These are phyloP conservation scores for Colletotrichum sansevieriae DNA, from an alignment of 2,329 filamentous ascomycete species.

Conservation along the genomic window DNA sequence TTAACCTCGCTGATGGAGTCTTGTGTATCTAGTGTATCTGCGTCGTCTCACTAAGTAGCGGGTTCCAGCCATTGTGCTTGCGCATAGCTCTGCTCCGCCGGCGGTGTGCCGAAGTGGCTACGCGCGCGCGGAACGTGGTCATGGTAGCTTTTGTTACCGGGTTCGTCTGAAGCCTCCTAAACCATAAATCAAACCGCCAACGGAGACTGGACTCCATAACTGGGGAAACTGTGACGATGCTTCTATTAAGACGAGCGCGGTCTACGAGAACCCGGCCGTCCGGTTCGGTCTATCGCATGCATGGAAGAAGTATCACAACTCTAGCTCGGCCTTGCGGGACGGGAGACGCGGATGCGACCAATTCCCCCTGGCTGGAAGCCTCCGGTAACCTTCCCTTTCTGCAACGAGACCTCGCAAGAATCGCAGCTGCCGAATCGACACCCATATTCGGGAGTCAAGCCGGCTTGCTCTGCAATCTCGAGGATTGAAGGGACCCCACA, in stretches of 20 bases:
- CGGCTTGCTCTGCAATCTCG: too few relatives aligned
- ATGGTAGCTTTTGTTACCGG: neutral
- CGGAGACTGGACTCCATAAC: neutral
- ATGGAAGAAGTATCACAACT: neutral
- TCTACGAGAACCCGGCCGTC: neutral
- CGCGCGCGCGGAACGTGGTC: neutral
- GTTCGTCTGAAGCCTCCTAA: constrained; percentile 22
- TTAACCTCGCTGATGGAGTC: neutral
- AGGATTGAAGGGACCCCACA: too few relatives aligned
- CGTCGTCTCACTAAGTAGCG: neutral
- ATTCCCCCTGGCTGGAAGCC: neutral
- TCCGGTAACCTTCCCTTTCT: too few relatives aligned
- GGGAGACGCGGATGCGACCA: neutral
- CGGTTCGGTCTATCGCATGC: constrained; percentile 9
- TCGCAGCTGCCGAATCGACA: too few relatives aligned
- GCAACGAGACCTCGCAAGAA: too few relatives aligned
- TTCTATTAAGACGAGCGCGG: neutral
- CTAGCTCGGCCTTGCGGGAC: neutral
- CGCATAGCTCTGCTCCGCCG: neutral
- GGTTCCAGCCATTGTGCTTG: constrained; percentile 7
- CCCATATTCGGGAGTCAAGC: too few relatives aligned
- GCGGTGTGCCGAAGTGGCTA: neutral
- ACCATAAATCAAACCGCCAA: constrained; percentile 1
- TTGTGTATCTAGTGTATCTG: neutral
- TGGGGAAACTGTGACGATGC: neutral